Evolutionary conservation across 495 filamentous ascomycete species (phyloP), one percentile per base, ranked within the genome.

Genomic region (Podospora didyma): DNA sequence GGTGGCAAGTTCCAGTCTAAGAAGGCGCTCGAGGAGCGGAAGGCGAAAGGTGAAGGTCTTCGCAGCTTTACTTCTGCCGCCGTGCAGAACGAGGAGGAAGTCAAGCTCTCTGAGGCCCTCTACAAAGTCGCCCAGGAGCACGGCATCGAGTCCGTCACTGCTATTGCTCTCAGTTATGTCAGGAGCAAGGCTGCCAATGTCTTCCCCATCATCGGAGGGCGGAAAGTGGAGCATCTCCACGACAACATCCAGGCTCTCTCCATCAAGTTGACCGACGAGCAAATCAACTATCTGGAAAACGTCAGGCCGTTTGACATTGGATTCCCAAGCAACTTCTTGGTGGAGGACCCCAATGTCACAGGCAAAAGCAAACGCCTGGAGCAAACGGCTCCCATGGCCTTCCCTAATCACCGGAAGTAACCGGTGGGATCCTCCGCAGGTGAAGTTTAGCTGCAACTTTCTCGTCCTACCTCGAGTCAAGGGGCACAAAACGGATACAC

Each of bases 151-250:
- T 65, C 54, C 9, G 45, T 78, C 34, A 76, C 75, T 7, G 66
- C 60, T 37, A 61, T 80, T 22, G 82, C 80, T 0, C 57, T 84
- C 14, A 81, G 80, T 0, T 84, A 84, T 58, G 70, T 82, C 7
- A 61, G 77, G 54, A 63, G 70, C 42, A 84, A 83, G 58, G 65
- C 77, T 35, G 72, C 72, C 3, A 73, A 79, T 58, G 75, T 79
- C 19, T 78, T 75, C 54, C 79, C 79, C 6, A 73, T 82, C 42
- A 63, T 79, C 45, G 79, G 79, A 6, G 75, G 80, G 2, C 70
- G 84, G 9, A 88, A 83, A 65, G 62, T 87, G 24, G 80, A 85
- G 65, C 84, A 89, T 63, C 62, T 88, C 21, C 72, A 81, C 53
- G 76, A 76, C 39, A 89, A 87, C 46, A 83, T 87, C 49, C 72